Base-by-base conservation (phyloP, 176 grass and related monocot species). In the Carex scoparia region DNA sequence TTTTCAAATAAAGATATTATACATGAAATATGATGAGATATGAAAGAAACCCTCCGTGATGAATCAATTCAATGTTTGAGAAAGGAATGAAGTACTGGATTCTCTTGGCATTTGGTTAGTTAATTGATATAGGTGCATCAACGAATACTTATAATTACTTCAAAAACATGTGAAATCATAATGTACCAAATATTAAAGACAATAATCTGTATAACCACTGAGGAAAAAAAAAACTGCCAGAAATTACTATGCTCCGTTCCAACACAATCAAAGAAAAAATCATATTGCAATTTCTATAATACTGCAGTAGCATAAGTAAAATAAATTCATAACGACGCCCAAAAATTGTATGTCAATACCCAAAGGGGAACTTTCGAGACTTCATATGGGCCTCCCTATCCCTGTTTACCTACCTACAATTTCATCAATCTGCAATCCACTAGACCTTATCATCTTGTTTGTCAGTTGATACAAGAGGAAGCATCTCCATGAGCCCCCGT, bases 381-480 rank as follows among this genome's bases (percentile, higher is more conserved):
- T 58, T 79, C 53, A 58, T 13, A 79, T 15, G 74, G 74, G 74
- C 15, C 82, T 13, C 79, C 84, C 87, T 90, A 80, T 92, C 85
- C 77, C 78, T 62, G 79, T 85, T 69, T 32, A 63, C 53, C 37
- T 30, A 71, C 44, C 32, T 12, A 74, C 68, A 55, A 44, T 42
- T 48, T 74, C 12, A 60, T 37, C 65, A 7, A 70, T 84, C 8
- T 67, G 33, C 81, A 23, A 83, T 69, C 63, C 31, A 30, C 85
- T 95, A 98, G 54, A 87, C 88, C 69, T 93, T 98, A 16, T 93
- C 95, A 16, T 93, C 95, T 89, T 92, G 86, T 59, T 97, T 94
- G 69, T 93, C 82, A 9, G 80, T 77, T 37, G 65, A 84, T 73
- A 98, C 95, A 85, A 98, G 91, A 27, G 95, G 91, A 19, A 93